phyloP scores from a whole-genome alignment of 139 green algal species.

The Dunaliella primolecta region DNA sequence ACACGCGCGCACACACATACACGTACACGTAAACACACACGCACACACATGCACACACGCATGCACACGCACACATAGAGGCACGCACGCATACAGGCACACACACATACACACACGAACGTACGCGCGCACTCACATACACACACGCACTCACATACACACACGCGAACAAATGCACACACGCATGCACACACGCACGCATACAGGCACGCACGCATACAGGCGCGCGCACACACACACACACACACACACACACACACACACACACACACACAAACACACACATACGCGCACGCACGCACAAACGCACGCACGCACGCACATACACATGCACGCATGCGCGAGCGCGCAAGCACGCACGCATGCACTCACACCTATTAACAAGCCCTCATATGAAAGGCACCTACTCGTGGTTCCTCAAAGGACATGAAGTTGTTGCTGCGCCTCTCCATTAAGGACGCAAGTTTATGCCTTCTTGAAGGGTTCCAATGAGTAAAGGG shows the following conservation, averaged over 20 bases:
- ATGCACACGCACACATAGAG: too few species aligned
- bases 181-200: background rate
- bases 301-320: background rate
- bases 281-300: background rate
- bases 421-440: slow-evolving; percentile 75
- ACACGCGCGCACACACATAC: background rate
- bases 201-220: background rate
- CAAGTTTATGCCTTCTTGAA: too few species aligned
- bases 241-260: slow-evolving; percentile 4
- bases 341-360: background rate
- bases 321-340: background rate
- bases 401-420: slow-evolving; percentile 9
- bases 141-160: background rate
- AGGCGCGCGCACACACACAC: slow-evolving; percentile 1
- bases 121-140: background rate
- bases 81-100: background rate
- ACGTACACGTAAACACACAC: background rate
- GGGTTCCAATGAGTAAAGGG: too few species aligned
- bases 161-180: background rate
- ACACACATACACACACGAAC: background rate
- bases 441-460: slow-evolving; percentile 86
- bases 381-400: background rate
- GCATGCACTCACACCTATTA: background rate
- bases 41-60: too few species aligned
- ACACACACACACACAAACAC: background rate